These are phyloP conservation scores for Lyophyllum decastes DNA, from an alignment of 768 basidiomycete species.

Conservation along the genomic window DNA sequence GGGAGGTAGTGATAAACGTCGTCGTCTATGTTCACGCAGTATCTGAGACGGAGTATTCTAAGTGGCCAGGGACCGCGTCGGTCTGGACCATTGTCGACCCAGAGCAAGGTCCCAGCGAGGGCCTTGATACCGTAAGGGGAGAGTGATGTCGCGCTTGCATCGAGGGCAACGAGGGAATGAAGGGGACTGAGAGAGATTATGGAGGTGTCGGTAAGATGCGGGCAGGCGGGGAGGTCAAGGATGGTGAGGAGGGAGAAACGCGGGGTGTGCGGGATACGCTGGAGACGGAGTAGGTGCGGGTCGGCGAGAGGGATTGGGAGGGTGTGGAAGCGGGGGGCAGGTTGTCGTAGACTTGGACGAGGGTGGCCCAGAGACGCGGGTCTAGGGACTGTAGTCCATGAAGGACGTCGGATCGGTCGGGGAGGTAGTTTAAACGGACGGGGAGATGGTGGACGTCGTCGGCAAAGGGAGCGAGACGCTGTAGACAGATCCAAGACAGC, in stretches of 20 bases:
- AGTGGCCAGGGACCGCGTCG: slow-evolving; percentile 56
- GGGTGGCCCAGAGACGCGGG: slow-evolving; percentile 61
- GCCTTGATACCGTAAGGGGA: slow-evolving; percentile 52
- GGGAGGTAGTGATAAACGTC: slow-evolving; percentile 40
- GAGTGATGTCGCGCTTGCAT: slow-evolving; percentile 56
- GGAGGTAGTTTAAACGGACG: slow-evolving; percentile 22
- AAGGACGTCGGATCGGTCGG: slow-evolving; percentile 24
- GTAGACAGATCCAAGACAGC: slow-evolving; percentile 54
- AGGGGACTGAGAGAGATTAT: slow-evolving; percentile 51
- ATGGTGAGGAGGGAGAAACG: slow-evolving; percentile 68
- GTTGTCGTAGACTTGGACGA: slow-evolving; percentile 59
- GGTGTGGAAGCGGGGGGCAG: slow-evolving; percentile 45
- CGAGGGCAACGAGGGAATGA: slow-evolving; percentile 61
- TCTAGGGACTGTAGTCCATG: slow-evolving; percentile 45
- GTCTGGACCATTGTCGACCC: slow-evolving; percentile 28
- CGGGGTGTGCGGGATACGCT: slow-evolving; percentile 51
- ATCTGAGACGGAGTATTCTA: slow-evolving; percentile 55
- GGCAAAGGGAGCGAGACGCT: slow-evolving; percentile 39
- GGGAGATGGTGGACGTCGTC: slow-evolving; percentile 42
- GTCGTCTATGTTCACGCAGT: slow-evolving; percentile 52
- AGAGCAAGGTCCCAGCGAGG: slow-evolving; percentile 50
- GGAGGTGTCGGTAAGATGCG: slow-evolving; percentile 58
- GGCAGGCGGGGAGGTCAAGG: slow-evolving; percentile 57
- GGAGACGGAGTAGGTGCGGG: slow-evolving; percentile 54
- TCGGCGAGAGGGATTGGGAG: slow-evolving; percentile 58